A percentile compares a stretch with the other conserved stretches of the same genome.
Conservation (phyloP, 176 grass and related monocot genomes). For the Carex kokanica region DNA sequence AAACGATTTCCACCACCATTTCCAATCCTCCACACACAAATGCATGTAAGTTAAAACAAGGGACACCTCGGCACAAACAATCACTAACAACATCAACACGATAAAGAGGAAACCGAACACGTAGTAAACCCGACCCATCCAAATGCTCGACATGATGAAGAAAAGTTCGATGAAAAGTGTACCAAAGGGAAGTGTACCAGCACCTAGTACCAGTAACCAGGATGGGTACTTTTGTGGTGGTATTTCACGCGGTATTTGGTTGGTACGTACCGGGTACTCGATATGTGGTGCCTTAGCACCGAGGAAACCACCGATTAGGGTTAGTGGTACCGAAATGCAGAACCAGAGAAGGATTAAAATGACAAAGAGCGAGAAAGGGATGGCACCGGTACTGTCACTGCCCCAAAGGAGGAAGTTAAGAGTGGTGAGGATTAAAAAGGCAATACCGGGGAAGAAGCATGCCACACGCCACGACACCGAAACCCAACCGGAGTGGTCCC, state of each 20-base stretch:
- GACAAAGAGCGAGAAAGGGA: constrained; percentile 42
- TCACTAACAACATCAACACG: constrained; percentile 38
- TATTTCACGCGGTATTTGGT: constrained; percentile 43
- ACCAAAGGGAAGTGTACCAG: constrained; percentile 46
- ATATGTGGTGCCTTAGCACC: constrained; percentile 38
- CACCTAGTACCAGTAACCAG: constrained; percentile 40
- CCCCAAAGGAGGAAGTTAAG: constrained; percentile 49
- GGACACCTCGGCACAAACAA: constrained; percentile 46
- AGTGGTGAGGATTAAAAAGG: constrained; percentile 41
- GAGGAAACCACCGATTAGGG: constrained; percentile 36
- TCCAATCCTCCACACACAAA: constrained; percentile 50
- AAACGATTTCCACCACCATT: constrained; percentile 60
- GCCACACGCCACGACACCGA: constrained; percentile 47
- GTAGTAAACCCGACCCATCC: constrained; percentile 51
- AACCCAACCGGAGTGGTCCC: constrained; percentile 40
- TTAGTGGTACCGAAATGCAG: constrained; percentile 46
- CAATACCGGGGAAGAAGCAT: constrained; percentile 51
- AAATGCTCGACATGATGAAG: constrained; percentile 56
- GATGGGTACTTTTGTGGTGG: constrained; percentile 45
- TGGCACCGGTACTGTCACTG: constrained; percentile 43
- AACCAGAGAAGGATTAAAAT: constrained; percentile 43
- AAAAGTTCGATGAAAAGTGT: constrained; percentile 58
- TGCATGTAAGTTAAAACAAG: constrained; percentile 55
- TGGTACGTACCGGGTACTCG: constrained; percentile 41
- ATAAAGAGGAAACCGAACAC: constrained; percentile 48